Evolutionary conservation across 345 rosid species (phyloP), one percentile per base, ranked within the genome.

Genomic region (Luvunga scandens): DNA sequence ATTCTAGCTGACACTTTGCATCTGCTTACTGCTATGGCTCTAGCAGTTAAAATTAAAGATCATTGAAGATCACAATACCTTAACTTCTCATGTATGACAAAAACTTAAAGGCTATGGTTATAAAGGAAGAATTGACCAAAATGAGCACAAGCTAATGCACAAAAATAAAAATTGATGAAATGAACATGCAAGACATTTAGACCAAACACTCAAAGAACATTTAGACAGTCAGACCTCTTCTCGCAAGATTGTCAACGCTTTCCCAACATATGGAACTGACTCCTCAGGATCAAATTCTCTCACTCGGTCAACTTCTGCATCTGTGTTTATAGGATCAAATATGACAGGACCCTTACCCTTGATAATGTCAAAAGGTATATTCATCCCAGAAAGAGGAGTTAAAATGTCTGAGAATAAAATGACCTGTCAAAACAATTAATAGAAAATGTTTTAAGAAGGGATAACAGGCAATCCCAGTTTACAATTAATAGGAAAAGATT

Each of bases 371-470:
- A 96, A 96, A 71, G 98, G 99, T 87, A 96, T 91, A 85, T 96
- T 96, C 99, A 96, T 96, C 83, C 99, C 98, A 65, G 99, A 85
- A 81, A 96, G 95, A 68, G 99, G 97, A 69, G 99, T 96, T 68
- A 96, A 91, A 83, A 96, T 96, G 87, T 94, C 99, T 0, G 99
- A 94, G 89, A 96, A 96, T 75, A 96, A 87, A 81, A 96, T 96
- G 70, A 96, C 98, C 98, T 95, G 87, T 70, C 67, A 79, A 22
- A 78, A 75, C 12, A 74, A 72, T 73, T 19, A 68, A 81, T 16
- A 75, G 30, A 64, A 19, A 73, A 69, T 13, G 19, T 36, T 71
- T 5, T 25, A 66, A 72, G 59, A 73, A 53, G 57, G 53, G 71
- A 18, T 31, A 39, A n/a, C 33, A 9, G 24, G 34, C 55, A 50